phyloP scores from a whole-genome alignment of 768 basidiomycete genomes.

The Amanita thiersii region DNA sequence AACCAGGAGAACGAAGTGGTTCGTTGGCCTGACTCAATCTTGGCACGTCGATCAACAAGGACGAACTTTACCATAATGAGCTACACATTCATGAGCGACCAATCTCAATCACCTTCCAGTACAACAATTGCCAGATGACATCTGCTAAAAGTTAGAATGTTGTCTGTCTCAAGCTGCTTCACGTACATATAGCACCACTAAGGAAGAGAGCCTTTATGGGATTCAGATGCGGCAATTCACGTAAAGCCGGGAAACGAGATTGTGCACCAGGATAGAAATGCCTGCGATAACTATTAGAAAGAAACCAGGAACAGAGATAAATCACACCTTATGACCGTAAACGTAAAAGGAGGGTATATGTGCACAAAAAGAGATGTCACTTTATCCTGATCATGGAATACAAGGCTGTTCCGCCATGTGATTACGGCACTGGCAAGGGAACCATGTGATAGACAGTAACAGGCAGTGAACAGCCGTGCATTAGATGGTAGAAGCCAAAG shows the following conservation, averaged over 20 bases:
- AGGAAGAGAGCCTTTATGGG: conserved; percentile 69
- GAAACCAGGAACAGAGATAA: neutral
- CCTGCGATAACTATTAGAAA: conserved; percentile 27
- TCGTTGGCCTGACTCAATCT: conserved; percentile 87
- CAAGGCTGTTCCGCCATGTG: conserved; percentile 97
- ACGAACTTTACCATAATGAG: conserved; percentile 48
- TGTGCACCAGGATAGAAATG: conserved; percentile 84
- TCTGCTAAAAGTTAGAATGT: conserved; percentile 39
- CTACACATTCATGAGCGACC: conserved; percentile 4
- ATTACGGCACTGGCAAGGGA: conserved; percentile 90
- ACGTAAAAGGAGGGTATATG: conserved; percentile 85
- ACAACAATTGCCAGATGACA: conserved; percentile 85
- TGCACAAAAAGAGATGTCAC: conserved; percentile 94
- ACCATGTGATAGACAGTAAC: conserved; percentile 89
- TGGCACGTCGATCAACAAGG: conserved; percentile 77
- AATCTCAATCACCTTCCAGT: conserved; percentile 67
- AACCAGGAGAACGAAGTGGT: conserved; percentile 87
- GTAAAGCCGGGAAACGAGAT: conserved; percentile 79
- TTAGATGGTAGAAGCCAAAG: conserved; percentile 84
- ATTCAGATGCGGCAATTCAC: conserved; percentile 57
- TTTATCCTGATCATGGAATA: conserved; percentile 96
- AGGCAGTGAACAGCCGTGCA: conserved; percentile 77
- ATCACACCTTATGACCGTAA: conserved; percentile 81
- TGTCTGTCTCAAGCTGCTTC: conserved; percentile 1
- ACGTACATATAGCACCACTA: conserved; percentile 78